Evolutionary conservation across 2,329 filamentous ascomycete genomes (phyloP), one percentile per base, ranked within the genome.

Genomic region (Cytospora leucostoma): DNA sequence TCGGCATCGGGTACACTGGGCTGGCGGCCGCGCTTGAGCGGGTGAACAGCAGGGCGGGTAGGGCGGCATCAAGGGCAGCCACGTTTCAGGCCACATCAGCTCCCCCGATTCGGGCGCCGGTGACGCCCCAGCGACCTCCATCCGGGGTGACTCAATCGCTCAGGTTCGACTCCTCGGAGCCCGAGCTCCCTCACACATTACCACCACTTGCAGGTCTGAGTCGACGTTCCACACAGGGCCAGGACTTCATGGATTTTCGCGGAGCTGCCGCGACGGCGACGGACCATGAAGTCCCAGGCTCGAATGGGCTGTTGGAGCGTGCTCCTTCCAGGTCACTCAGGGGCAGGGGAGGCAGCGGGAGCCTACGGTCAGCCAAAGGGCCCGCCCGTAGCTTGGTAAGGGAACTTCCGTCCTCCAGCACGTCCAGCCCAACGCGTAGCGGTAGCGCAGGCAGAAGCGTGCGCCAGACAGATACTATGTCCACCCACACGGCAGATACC

Each of bases 1-100:
- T 85, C 50, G 86, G 86, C 19, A 88, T 89, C 53, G 88, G 88
- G 51, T 91, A 88, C 70, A 87, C 86, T 1, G 86, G 86, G 5
- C 79, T 91, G 8, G 83, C 85, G 1, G 87, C 87, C 11, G 87
- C 87, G 3, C 79, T 90, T 12, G 84, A 88, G 52, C 78, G 81
- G 61, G 74, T 85, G 65, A 59, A 65, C 52, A 56, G 62, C 52
- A 56, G 59, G 15, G 47, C 50, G 7, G 59, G 37, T 56, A 64
- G 62, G 58, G 17, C 66, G 56, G 32, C 66, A 2, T 56, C 69
- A 27, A 68, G 70, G 68, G 68, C 68, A 34, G 66, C 69, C 2
- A 27, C 27, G 27, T 10, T 50, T 21, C 56, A 64, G 52, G 17
- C 62, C 34, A 19, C 35, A 2, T n/a, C 33, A 8, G 27, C 51